phyloP scores from a whole-genome alignment of 2,329 filamentous ascomycete species.

The Arthrobotrys conoides region DNA sequence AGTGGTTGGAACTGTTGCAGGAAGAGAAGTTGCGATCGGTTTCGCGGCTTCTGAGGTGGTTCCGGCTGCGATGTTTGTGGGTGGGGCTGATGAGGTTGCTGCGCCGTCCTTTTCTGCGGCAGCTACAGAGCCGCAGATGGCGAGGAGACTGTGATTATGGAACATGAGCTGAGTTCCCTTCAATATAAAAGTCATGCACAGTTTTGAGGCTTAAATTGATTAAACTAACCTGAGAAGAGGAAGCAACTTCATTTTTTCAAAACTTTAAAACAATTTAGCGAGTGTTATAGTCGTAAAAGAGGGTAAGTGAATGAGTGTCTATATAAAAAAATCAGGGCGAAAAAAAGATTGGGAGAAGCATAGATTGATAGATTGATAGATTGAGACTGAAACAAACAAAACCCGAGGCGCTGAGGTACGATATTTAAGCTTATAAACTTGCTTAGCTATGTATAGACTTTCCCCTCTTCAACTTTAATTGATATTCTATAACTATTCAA shows the following conservation, averaged over 20 bases:
- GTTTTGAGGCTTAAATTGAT: neutral
- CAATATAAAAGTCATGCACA: neutral
- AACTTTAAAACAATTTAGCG: neutral
- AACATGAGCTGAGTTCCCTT: neutral
- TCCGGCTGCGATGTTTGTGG: neutral
- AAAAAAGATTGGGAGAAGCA: too few relatives aligned
- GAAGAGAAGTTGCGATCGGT: neutral
- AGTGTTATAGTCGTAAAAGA: neutral
- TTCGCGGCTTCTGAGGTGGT: neutral
- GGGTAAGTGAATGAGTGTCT: neutral
- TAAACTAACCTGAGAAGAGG: neutral
- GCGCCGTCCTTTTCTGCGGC: slow-evolving; percentile 15
- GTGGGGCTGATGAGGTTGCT: slow-evolving; percentile 1
- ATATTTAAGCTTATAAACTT: slow-evolving; percentile 27
- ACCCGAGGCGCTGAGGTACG: neutral
- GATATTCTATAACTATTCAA: neutral
- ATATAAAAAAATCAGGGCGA: too few relatives aligned
- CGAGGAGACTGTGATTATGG: neutral
- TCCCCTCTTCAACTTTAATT: neutral
- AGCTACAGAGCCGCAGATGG: neutral
- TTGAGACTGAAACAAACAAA: neutral
- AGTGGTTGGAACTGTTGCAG: neutral
- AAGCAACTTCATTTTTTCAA: slow-evolving; percentile 2
- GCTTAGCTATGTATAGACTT: too few relatives aligned
- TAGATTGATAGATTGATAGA: too few relatives aligned